These are phyloP conservation scores for Aspergillus ruber DNA, from an alignment of 2,329 filamentous ascomycete species.

Conservation along the genomic window DNA sequence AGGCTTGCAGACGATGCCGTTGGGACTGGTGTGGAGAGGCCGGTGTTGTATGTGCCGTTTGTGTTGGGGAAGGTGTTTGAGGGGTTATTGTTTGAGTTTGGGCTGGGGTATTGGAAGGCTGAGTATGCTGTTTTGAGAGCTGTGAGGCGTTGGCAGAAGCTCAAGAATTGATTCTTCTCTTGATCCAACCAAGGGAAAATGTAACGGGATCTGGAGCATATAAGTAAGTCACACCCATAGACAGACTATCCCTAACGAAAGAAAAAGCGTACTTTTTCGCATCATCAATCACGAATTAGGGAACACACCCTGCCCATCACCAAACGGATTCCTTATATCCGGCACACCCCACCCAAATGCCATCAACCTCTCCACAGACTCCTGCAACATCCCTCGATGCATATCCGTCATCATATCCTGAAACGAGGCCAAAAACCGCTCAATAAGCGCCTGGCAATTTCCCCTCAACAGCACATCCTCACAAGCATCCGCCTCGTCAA, in stretches of 20 bases:
- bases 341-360: background rate
- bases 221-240: no score
- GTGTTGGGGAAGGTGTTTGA: background rate
- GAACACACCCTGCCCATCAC: no score
- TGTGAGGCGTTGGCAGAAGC: no score
- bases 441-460: slow-evolving; percentile 19
- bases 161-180: no score
- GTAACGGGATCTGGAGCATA: no score
- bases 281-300: no score
- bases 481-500: slow-evolving; percentile 27
- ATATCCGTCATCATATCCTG: slow-evolving; percentile 20
- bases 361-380: slow-evolving; percentile 26
- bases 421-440: slow-evolving; percentile 16
- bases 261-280: no score
- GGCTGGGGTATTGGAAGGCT: background rate
- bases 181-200: no score
- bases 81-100: background rate
- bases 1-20: background rate
- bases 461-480: slow-evolving; percentile 15
- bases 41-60: background rate
- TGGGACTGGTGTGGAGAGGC: background rate
- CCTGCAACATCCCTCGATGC: slow-evolving; percentile 24
- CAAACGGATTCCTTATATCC: no score
- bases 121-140: no score
- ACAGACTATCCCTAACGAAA: no score